Percentiles rank a stretch among this genome's conserved stretches.
Conservation (phyloP, 2,329 filamentous ascomycete species). For the Aspergillus sergii region DNA sequence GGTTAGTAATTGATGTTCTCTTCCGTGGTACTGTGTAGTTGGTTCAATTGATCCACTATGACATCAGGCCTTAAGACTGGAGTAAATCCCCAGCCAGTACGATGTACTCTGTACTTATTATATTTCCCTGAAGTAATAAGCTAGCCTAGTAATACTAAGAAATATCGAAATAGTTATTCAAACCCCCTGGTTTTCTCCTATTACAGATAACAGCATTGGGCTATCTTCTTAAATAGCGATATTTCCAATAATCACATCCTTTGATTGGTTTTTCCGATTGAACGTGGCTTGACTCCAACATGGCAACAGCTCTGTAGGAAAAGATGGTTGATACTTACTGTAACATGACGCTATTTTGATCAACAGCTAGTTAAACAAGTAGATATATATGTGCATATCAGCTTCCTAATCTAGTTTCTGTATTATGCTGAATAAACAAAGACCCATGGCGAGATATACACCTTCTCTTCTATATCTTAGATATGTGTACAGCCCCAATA, state of each 20-base stretch:
- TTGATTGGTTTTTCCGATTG: neutral
- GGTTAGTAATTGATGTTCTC: no score
- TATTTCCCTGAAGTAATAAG: no score
- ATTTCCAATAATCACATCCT: neutral
- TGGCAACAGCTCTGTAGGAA: neutral
- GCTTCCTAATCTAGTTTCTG: neutral
- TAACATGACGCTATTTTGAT: neutral
- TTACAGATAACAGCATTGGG: neutral
- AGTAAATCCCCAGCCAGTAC: neutral
- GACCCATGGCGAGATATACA: no score
- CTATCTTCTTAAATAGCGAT: neutral
- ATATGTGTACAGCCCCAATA: no score
- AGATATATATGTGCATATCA: neutral
- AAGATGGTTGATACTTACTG: neutral
- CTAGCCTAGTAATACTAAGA: no score
- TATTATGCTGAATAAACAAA: neutral
- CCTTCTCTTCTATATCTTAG: no score
- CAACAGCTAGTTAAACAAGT: neutral
- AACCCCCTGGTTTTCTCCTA: neutral
- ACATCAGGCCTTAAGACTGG: neutral
- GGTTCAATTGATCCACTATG: neutral
- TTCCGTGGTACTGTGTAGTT: no score
- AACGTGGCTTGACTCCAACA: neutral
- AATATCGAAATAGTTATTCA: no score
- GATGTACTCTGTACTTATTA: neutral